Percentiles rank a stretch among this genome's conserved stretches.
These are phyloP conservation scores for Colletotrichum echinochloae DNA, from an alignment of 2,329 filamentous ascomycete genomes.

Conservation along the genomic window DNA sequence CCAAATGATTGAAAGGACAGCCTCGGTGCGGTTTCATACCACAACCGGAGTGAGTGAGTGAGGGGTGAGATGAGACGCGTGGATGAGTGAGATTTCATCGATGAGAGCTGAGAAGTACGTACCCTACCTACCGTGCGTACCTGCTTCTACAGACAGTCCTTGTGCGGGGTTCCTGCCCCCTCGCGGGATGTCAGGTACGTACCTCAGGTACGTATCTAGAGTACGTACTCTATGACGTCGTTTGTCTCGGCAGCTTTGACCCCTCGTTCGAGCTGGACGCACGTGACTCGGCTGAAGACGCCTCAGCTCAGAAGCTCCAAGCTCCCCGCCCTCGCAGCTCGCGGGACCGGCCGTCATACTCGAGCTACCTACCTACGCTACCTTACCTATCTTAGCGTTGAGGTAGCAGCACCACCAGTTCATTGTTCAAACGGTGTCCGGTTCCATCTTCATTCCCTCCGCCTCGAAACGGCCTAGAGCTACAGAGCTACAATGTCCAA, in stretches of 20 bases:
- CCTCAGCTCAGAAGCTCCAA: neutral
- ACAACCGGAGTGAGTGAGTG: neutral
- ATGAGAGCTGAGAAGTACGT: neutral
- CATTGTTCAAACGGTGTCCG: slow-evolving; percentile 1
- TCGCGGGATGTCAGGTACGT: no score
- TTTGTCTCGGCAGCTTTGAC: neutral
- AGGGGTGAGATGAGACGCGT: neutral
- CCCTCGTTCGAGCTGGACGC: neutral
- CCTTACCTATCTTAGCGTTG: no score
- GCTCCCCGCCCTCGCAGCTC: neutral
- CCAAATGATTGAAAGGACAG: no score
- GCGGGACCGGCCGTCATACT: neutral
- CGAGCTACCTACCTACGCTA: neutral
- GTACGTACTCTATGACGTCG: slow-evolving; percentile 4
- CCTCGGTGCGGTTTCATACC: no score
- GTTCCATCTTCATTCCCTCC: neutral
- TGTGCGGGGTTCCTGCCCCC: no score
- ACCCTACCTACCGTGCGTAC: neutral
- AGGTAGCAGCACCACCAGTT: neutral
- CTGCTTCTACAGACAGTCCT: no score
- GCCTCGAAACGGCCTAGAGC: neutral
- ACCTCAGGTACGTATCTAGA: neutral
- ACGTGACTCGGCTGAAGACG: neutral
- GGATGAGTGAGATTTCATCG: neutral
- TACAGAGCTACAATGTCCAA: slow-evolving; percentile 47